Evolutionary conservation across 139 green algal species (phyloP).

Genomic region (Protoeuglena noctilucae): DNA sequence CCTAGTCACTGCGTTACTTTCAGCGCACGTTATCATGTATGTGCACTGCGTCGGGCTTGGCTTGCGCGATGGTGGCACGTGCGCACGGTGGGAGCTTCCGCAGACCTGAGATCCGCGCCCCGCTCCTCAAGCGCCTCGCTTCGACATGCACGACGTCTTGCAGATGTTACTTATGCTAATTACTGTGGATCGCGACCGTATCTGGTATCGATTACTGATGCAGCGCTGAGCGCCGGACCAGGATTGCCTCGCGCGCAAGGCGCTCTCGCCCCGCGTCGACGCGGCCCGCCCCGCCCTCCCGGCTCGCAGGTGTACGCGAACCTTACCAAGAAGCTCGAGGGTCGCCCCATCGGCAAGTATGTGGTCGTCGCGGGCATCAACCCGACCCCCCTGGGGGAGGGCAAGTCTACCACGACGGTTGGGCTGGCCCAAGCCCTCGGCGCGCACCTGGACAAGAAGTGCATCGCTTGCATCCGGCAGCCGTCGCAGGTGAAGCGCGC

Average conservation of each 20-base stretch:
- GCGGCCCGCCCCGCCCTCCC: not conserved
- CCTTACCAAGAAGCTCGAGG: constrained; percentile 19
- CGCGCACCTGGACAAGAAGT: constrained; percentile 62
- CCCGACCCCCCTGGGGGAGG: constrained; percentile 86
- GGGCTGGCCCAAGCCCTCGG: constrained; percentile 91
- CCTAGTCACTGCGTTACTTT: no score
- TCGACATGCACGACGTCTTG: not conserved
- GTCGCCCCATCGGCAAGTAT: constrained; percentile 19
- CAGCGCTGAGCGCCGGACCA: not conserved
- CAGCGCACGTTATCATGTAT: not conserved
- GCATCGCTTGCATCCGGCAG: constrained; percentile 85
- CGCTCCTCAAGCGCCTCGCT: not conserved
- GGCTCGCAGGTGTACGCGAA: not conserved
- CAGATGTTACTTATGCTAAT: not conserved
- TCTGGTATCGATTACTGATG: constrained; percentile 1
- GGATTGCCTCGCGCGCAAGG: not conserved
- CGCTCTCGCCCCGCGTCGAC: not conserved
- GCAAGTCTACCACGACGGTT: constrained; percentile 95
- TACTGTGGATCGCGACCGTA: not conserved
- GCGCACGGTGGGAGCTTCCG: not conserved
- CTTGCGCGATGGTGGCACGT: not conserved
- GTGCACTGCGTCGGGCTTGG: not conserved
- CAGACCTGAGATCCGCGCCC: not conserved
- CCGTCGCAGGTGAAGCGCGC: no score
- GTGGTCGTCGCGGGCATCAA: constrained; percentile 92